Conservation (phyloP, 1,284 basidiomycete genomes). For the Ustilago loliicola region DNA sequence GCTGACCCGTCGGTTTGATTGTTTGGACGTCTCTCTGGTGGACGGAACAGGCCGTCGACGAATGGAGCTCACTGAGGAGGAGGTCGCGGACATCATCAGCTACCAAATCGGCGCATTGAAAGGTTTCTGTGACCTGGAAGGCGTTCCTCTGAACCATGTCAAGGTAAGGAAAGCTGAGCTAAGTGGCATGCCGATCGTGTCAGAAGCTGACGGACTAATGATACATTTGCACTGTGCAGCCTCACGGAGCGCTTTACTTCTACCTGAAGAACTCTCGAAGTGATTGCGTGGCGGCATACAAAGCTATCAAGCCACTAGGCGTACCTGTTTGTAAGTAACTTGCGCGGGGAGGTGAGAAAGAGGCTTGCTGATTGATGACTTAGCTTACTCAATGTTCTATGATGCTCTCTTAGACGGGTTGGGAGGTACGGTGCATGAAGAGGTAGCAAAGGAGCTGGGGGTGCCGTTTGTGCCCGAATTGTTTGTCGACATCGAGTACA, state of each 20-base stretch:
- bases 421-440: slow-evolving; percentile 33
- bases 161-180: slow-evolving; percentile 21
- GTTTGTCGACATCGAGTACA: slow-evolving; percentile 49
- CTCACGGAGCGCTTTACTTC: slow-evolving; percentile 46
- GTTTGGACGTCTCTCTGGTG: not conserved
- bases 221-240: slow-evolving; percentile 5
- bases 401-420: slow-evolving; percentile 24
- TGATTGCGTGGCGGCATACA: slow-evolving; percentile 30
- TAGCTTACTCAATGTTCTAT: not conserved
- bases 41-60: slow-evolving; percentile 23
- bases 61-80: slow-evolving; percentile 36
- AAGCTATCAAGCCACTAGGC: slow-evolving; percentile 38
- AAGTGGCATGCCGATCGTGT: not conserved
- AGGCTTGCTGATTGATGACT: not conserved
- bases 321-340: slow-evolving; percentile 36
- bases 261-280: slow-evolving; percentile 30
- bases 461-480: slow-evolving; percentile 43
- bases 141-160: slow-evolving; percentile 38
- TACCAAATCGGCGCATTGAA: slow-evolving; percentile 44
- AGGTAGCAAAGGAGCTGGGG: slow-evolving; percentile 25
- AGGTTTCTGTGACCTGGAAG: slow-evolving; percentile 40
- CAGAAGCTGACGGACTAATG: not conserved
- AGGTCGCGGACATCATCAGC: slow-evolving; percentile 43
- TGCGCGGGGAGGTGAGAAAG: not conserved
- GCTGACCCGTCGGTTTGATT: not conserved